Conservation (phyloP, 1,139 yeast species). For the Debaryomycetaceae sp. region DNA sequence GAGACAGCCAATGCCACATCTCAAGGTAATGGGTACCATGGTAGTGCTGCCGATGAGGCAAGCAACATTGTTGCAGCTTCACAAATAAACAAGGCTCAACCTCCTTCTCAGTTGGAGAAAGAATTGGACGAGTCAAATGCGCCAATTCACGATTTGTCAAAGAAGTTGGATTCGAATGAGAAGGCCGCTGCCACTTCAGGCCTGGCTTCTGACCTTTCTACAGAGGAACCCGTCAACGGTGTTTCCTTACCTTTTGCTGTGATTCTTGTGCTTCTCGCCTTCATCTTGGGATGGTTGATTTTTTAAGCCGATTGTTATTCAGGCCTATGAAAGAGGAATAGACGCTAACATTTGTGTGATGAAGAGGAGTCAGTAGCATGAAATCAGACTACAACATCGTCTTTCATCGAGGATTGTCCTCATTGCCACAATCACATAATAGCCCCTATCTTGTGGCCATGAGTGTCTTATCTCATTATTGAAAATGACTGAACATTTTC, state of each 20-base stretch:
- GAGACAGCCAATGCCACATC: conserved; percentile 9
- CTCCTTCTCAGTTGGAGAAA: conserved; percentile 10
- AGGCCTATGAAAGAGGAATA: neutral
- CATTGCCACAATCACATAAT: neutral
- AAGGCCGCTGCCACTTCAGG: conserved; percentile 6
- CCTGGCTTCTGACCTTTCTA: conserved; percentile 4
- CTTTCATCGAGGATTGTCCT: neutral
- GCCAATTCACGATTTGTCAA: conserved; percentile 39
- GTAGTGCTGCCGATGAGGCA: conserved; percentile 13
- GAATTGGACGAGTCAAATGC: conserved; percentile 40
- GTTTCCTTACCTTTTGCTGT: conserved; percentile 52
- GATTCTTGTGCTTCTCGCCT: conserved; percentile 51
- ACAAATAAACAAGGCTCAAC: conserved; percentile 4
- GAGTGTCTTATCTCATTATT: neutral
- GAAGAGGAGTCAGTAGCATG: neutral
- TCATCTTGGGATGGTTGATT: conserved; percentile 59
- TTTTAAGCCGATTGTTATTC: conserved; percentile 25
- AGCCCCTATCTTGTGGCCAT: neutral
- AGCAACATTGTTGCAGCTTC: conserved; percentile 11
- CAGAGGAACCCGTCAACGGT: conserved; percentile 39
- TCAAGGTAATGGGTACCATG: conserved; percentile 9
- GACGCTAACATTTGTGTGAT: neutral
- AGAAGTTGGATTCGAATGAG: conserved; percentile 35
- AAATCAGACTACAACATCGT: neutral
- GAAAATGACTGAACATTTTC: neutral